Evolutionary conservation across 306 rosid species (phyloP).

Genomic region (Glycine latifolia): DNA sequence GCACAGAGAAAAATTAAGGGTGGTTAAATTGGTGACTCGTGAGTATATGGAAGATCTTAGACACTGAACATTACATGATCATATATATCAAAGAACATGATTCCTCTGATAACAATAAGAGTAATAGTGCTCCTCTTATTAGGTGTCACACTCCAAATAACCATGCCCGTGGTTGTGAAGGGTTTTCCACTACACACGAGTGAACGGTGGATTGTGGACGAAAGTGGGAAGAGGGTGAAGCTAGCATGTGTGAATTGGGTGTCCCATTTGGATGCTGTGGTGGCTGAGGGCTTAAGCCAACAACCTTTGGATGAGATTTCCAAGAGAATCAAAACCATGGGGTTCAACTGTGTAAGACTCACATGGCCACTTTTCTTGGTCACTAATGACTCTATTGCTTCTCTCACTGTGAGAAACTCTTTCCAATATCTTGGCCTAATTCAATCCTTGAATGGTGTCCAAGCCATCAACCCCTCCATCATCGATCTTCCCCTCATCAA

Average conservation of each 20-base stretch:
- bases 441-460: slow-evolving; percentile 60
- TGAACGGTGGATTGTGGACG: slow-evolving; percentile 75
- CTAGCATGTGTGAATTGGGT: slow-evolving; percentile 85
- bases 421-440: slow-evolving; percentile 60
- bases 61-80: not conserved
- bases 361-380: slow-evolving; percentile 72
- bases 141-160: not conserved
- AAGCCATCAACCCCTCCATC: slow-evolving; percentile 70
- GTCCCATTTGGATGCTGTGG: slow-evolving; percentile 68
- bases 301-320: slow-evolving; percentile 71
- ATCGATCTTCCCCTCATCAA: slow-evolving; percentile 70
- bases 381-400: slow-evolving; percentile 64
- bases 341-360: slow-evolving; percentile 86
- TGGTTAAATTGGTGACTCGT: not conserved
- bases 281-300: slow-evolving; percentile 78
- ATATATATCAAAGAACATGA: too few species aligned
- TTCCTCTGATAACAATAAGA: not conserved
- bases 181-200: slow-evolving; percentile 58
- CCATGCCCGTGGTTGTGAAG: not conserved
- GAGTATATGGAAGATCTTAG: not conserved
- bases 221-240: slow-evolving; percentile 70
- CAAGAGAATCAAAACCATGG: slow-evolving; percentile 51
- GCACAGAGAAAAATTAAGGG: not conserved
- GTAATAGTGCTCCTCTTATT: not conserved
- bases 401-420: slow-evolving; percentile 69